Conservation (phyloP, 2,329 filamentous ascomycete species). For the Aspergillus sojae region DNA sequence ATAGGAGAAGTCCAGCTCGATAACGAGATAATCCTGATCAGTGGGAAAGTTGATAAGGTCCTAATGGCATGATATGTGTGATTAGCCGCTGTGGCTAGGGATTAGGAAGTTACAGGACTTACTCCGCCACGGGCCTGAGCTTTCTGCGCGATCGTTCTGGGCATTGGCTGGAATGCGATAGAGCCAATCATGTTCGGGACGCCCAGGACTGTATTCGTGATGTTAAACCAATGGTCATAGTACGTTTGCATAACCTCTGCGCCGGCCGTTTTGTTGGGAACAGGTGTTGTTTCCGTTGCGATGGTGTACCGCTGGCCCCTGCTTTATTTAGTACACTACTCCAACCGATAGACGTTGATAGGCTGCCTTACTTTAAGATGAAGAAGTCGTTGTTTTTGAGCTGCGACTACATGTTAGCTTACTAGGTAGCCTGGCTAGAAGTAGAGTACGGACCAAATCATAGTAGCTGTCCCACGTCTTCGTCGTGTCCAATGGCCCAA, state of each 20-base stretch:
- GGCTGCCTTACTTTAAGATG: conserved; percentile 23
- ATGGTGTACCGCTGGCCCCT: conserved; percentile 45
- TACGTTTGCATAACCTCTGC: conserved; percentile 33
- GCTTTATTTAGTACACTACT: conserved; percentile 11
- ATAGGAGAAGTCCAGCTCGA: conserved; percentile 51
- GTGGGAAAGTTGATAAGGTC: conserved; percentile 46
- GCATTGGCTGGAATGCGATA: conserved; percentile 42
- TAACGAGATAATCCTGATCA: conserved; percentile 46
- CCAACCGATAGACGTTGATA: neutral
- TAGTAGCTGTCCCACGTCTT: conserved; percentile 52
- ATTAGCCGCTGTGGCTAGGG: neutral
- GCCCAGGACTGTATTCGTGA: conserved; percentile 29
- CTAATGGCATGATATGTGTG: conserved; percentile 14
- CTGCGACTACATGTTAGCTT: conserved; percentile 12
- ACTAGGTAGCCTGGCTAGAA: neutral
- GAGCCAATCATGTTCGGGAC: conserved; percentile 35
- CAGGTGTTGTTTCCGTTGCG: conserved; percentile 42
- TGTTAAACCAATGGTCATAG: conserved; percentile 38
- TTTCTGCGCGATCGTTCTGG: conserved; percentile 35
- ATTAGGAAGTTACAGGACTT: conserved; percentile 21
- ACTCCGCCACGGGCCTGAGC: conserved; percentile 40
- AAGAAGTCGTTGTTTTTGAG: conserved; percentile 47
- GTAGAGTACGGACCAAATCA: conserved; percentile 43
- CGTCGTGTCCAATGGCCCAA: conserved; percentile 49
- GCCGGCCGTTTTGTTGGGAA: conserved; percentile 35